Percentiles rank a stretch among this genome's conserved stretches.
Conservation (phyloP, 108 stramenopile species). For the Conticribra weissflogii region DNA sequence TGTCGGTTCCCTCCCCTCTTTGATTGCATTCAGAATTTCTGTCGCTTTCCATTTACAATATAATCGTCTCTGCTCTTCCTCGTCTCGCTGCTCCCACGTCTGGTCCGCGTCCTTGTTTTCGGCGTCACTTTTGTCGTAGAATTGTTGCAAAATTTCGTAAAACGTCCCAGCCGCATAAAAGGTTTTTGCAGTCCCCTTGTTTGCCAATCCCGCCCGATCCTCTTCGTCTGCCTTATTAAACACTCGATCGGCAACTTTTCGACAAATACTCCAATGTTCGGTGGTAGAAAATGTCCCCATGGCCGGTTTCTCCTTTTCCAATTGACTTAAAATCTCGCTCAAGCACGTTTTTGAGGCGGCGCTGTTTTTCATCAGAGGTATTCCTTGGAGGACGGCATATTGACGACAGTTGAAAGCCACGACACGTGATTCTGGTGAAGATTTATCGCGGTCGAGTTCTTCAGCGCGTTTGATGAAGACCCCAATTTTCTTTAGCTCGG, state of each 20-base stretch:
- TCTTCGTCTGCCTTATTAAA: slow-evolving; percentile 89
- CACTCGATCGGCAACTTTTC: slow-evolving; percentile 76
- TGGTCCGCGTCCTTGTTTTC: slow-evolving; percentile 36
- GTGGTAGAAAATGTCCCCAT: slow-evolving; percentile 73
- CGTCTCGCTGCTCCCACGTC: slow-evolving; percentile 27
- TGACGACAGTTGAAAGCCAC: slow-evolving; percentile 93
- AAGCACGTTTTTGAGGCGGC: slow-evolving; percentile 58
- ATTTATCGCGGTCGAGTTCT: slow-evolving; percentile 79
- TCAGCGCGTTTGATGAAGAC: slow-evolving; percentile 86
- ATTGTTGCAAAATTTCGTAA: slow-evolving; percentile 91
- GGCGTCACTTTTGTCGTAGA: slow-evolving; percentile 46
- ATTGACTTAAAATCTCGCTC: slow-evolving; percentile 53
- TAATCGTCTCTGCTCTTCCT: slow-evolving; percentile 61
- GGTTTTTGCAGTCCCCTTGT: slow-evolving; percentile 81
- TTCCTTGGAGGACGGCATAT: slow-evolving; percentile 82
- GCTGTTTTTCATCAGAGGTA: slow-evolving; percentile 48
- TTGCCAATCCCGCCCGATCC: slow-evolving; percentile 75
- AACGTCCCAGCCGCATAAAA: slow-evolving; percentile 93
- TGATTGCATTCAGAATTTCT: slow-evolving; percentile 93
- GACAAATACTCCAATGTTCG: slow-evolving; percentile 77
- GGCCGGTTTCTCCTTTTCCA: slow-evolving; percentile 76
- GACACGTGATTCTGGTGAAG: slow-evolving; percentile 76
- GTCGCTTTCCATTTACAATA: slow-evolving; percentile 96
- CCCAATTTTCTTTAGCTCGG: slow-evolving; percentile 79
- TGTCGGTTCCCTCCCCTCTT: slow-evolving; percentile 79